Evolutionary conservation across 2,329 filamentous ascomycete species (phyloP).

Genomic region (Colletotrichum theobromicola): DNA sequence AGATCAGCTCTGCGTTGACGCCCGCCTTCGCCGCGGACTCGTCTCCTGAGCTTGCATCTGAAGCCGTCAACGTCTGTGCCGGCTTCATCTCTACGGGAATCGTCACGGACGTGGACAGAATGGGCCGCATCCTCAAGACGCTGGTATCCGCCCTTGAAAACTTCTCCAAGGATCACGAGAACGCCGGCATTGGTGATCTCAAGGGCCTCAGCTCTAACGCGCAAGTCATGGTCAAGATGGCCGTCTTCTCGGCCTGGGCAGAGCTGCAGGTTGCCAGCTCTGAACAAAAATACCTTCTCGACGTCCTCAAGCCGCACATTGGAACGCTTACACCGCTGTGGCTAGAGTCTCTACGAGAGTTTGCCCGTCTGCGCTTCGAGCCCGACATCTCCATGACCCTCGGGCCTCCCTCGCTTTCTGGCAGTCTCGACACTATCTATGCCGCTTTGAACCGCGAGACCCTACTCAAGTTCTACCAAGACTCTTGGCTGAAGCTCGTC

Average conservation of each 20-base stretch:
- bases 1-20: constrained; percentile 95
- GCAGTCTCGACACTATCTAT: constrained; percentile 91
- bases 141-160: constrained; percentile 90
- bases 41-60: constrained; percentile 91
- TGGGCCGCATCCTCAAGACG: constrained; percentile 96
- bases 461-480: constrained; percentile 92
- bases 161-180: constrained; percentile 82
- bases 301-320: constrained; percentile 90
- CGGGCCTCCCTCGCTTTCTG: constrained; percentile 79
- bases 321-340: constrained; percentile 89
- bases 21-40: constrained; percentile 96
- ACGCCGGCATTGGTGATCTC: constrained; percentile 88
- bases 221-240: constrained; percentile 98
- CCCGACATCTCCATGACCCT: constrained; percentile 94
- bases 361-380: constrained; percentile 91
- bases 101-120: constrained; percentile 96
- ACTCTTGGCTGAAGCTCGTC: constrained; percentile 94
- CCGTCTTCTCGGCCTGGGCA: constrained; percentile 96
- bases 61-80: constrained; percentile 97
- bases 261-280: constrained; percentile 94
- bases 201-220: constrained; percentile 94
- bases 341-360: constrained; percentile 92
- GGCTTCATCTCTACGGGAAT: constrained; percentile 97
- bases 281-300: constrained; percentile 86
- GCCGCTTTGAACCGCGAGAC: constrained; percentile 94